These are phyloP conservation scores for Coemansia asiatica DNA, from an alignment of 192 early-diverging fungal species.

Conservation along the genomic window DNA sequence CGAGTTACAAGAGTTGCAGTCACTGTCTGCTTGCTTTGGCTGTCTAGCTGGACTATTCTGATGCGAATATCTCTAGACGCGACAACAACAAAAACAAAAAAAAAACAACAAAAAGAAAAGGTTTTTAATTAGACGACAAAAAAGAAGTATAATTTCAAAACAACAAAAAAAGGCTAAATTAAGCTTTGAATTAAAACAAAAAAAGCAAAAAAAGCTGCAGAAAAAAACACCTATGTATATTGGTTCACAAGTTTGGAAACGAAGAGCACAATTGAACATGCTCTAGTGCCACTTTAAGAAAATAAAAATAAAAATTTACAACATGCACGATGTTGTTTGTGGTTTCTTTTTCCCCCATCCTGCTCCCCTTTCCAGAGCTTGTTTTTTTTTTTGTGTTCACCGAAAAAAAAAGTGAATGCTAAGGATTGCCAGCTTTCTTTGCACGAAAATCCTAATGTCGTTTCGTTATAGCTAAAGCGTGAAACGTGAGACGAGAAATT, in stretches of 20 bases:
- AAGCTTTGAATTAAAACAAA: neutral
- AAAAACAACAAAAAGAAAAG: neutral
- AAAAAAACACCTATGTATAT: no score
- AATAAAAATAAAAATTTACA: no score
- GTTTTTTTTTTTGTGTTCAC: neutral
- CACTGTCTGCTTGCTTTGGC: no score
- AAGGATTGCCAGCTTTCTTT: no score
- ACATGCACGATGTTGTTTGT: neutral
- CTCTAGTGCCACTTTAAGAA: neutral
- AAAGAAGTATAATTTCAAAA: neutral
- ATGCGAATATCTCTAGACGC: neutral
- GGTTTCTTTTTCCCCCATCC: neutral
- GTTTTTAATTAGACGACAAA: neutral
- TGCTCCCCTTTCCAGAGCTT: neutral
- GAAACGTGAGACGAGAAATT: no score
- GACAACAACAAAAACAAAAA: neutral
- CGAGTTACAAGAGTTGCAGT: no score
- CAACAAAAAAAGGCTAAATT: neutral
- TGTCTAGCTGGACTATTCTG: neutral
- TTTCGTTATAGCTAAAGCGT: no score
- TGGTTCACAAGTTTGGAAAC: neutral
- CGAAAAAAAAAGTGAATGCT: no score
- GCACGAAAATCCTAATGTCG: no score
- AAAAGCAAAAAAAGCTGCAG: no score
- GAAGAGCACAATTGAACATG: neutral